These are phyloP conservation scores for Lasiosphaeriaceae sp. DNA, from an alignment of 495 filamentous ascomycete genomes.

Conservation along the genomic window DNA sequence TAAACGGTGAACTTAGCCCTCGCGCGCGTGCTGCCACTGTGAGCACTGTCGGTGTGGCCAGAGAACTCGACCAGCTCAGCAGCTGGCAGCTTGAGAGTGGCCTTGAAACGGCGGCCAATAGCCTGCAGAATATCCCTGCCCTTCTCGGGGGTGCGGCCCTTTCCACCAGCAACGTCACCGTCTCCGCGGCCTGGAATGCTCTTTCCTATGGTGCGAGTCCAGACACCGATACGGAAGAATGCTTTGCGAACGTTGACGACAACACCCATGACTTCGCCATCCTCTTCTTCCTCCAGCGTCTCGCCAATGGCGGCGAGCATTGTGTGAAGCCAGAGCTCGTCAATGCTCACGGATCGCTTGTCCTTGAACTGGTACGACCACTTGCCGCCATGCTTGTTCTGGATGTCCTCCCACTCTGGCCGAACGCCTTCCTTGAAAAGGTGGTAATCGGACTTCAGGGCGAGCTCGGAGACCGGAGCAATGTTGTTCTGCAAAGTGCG, in stretches of 20 bases:
- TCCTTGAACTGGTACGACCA: conserved; percentile 98
- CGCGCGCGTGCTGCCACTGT: conserved; percentile 86
- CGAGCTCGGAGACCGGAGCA: conserved; percentile 87
- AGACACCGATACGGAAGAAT: conserved; percentile 91
- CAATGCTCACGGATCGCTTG: conserved; percentile 83
- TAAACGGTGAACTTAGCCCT: conserved; percentile 89
- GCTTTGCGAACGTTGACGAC: conserved; percentile 98
- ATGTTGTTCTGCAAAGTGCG: conserved; percentile 81
- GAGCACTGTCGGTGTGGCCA: conserved; percentile 90
- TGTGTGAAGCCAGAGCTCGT: conserved; percentile 94
- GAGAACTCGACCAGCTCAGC: conserved; percentile 86
- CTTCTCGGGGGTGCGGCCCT: conserved; percentile 70
- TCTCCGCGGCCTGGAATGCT: conserved; percentile 69
- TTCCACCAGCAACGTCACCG: conserved; percentile 61
- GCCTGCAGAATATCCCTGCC: conserved; percentile 75
- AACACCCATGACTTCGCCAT: conserved; percentile 97
- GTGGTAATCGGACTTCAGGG: conserved; percentile 98
- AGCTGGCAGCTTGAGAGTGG: conserved; percentile 70
- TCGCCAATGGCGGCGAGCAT: conserved; percentile 97
- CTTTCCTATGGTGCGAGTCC: conserved; percentile 90
- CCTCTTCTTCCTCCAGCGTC: conserved; percentile 90
- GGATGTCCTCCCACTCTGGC: conserved; percentile 95
- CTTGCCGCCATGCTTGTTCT: conserved; percentile 99
- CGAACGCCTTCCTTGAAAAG: conserved; percentile 97
- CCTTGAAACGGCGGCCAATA: conserved; percentile 89